Conservation (phyloP, 345 rosid species). For the Arabidopsis arenosa region DNA sequence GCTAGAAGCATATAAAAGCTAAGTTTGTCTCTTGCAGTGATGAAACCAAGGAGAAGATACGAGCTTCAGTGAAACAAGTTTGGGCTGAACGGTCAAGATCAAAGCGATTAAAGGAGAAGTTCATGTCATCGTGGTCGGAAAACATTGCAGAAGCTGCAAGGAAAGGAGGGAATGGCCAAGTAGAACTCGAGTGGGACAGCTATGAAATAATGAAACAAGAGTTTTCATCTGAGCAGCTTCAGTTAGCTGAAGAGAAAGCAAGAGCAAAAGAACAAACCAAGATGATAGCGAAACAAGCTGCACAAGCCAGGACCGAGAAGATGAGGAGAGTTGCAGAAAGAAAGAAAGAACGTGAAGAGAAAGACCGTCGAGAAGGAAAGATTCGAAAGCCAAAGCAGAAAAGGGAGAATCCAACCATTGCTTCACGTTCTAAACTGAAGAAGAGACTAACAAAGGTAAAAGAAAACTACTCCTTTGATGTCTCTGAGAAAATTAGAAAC, state of each 20-base stretch:
- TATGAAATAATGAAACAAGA: slow-evolving; percentile 60
- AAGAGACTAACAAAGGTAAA: slow-evolving; percentile 68
- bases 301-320: slow-evolving; percentile 59
- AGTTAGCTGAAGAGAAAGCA: slow-evolving; percentile 52
- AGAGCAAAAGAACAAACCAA: slow-evolving; percentile 54
- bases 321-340: slow-evolving; percentile 57
- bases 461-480: background rate
- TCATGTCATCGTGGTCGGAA: slow-evolving; percentile 57
- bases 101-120: slow-evolving; percentile 54
- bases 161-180: slow-evolving; percentile 64
- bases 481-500: slow-evolving; percentile 8
- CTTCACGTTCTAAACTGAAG: slow-evolving; percentile 51
- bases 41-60: slow-evolving; percentile 68
- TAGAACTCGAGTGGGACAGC: slow-evolving; percentile 76
- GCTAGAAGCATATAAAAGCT: background rate
- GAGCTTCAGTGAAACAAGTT: slow-evolving; percentile 54
- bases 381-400: slow-evolving; percentile 39
- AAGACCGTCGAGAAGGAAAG: slow-evolving; percentile 49
- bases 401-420: slow-evolving; percentile 42
- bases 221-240: slow-evolving; percentile 53
- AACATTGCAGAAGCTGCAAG: slow-evolving; percentile 72
- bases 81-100: slow-evolving; percentile 70
- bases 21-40: slow-evolving; percentile 57
- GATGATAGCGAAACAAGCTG: slow-evolving; percentile 54
- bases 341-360: slow-evolving; percentile 60